Base-by-base conservation (phyloP, 805 yeast genomes). In the Candida sanyiensis region DNA sequence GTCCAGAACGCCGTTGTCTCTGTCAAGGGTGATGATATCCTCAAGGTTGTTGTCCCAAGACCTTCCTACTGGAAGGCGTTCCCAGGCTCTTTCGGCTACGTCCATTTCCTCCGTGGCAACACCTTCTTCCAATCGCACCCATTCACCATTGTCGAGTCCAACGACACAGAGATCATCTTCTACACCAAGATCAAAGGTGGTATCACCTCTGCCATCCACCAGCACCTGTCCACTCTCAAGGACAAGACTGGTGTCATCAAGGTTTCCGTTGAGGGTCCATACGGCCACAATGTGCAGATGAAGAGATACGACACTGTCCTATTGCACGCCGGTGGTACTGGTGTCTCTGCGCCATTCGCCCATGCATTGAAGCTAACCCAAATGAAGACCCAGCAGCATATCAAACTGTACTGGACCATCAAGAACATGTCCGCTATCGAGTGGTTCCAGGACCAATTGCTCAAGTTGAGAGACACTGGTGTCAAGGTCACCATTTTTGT, bases 111-210 rank as follows among this genome's bases (percentile, higher is more conserved):
- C 37, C 59, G 71, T 28, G 63, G 69, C 16, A 50, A 57, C 2
- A 57, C 66, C 33, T 75, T 78, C 53, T 78, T 78, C 76, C 84
- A 80, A 55, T 72, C 80, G 7, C 86, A 81, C 53, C 88, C 88
- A 8, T 80, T 83, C 58, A 77, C 87, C 3, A 58, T 72, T 7
- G 61, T 70, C 26, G 60, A 62, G 34, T 59, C 59, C 28, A 58
- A 62, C 45, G 56, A 57, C 34, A n/a, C n/a, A n/a, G n/a, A n/a
- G n/a, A 52, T 73, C 12, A 56, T 35, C 3, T 13, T 59, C 7
- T 59, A 69, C 38, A 64, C 72, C 48, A 72, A 70, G 50, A 69
- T 66, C 17, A 73, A 74, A 51, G 63, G 66, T 8, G 85, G 84
- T 47, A 57, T 75, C 36, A 75, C 83, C 17, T 64, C 54, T 33